Evolutionary conservation across 2,329 filamentous ascomycete genomes (phyloP), one percentile per base, ranked within the genome.

Genomic region (Aspergillus sp.): DNA sequence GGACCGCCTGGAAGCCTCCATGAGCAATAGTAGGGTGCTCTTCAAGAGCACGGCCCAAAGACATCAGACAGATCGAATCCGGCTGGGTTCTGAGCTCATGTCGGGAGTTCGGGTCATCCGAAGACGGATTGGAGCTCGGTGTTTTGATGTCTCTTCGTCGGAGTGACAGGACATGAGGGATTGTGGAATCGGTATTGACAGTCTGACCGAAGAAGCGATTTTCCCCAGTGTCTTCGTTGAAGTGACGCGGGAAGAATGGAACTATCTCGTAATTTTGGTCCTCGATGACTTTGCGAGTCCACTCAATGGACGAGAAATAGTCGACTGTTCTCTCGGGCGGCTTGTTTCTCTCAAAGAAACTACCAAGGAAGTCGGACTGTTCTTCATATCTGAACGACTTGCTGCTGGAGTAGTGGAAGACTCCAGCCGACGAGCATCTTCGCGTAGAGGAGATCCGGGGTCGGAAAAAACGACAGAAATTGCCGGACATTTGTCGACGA

Each of bases 121-220:
- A n/a, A 2, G 11, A 34, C 11, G 4, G 5, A 13, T 1, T 3
- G 34, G 14, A 38, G 34, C 7, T 11, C 25, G 34, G 34, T 38
- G 34, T n/a, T 38, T 38, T 21, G 25, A 31, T 19, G 14, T 31
- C 43, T 45, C n/a, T 45, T 10, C 10, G 11, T 21, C 34, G 46
- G 9, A 49, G 21, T 17, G 46, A 40, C 4, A 49, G 9, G 9
- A 49, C 11, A 16, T 41, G 46, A n/a, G 46, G 46, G 10, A 49
- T 49, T 5, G 46, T 49, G 5, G 46, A 25, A 17, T 21, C 32
- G n/a, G 46, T 42, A 5, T 41, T 41, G 17, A 49, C 46, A 11
- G 46, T 49, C 19, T 40, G 36, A 10, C 16, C 20, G 34, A 49
- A 49, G 34, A 49, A 49, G 21, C 32, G 32, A 23, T 49, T 49